Evolutionary conservation across 176 grass and related monocot species (phyloP).

Genomic region (Rhynchospora breviuscula): DNA sequence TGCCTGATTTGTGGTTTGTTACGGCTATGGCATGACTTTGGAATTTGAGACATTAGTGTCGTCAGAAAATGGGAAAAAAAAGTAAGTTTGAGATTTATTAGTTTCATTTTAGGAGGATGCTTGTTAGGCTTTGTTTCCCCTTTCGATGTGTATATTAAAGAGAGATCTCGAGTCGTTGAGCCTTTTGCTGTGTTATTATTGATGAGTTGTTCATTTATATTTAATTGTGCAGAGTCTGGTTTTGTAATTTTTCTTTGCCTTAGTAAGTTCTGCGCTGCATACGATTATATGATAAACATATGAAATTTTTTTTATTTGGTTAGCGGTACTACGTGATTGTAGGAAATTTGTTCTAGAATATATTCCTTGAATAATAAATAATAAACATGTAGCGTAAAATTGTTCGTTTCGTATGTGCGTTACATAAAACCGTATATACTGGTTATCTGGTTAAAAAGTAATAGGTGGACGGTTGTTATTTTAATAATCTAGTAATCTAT

Average conservation of each 20-base stretch:
- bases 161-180: slow-evolving; percentile 19
- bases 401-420: no score
- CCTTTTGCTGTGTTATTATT: neutral
- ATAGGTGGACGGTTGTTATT: neutral
- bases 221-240: neutral
- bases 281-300: neutral
- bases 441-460: no score
- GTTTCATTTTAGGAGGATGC: slow-evolving; percentile 22
- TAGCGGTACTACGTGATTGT: neutral
- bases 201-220: neutral
- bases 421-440: no score
- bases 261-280: neutral
- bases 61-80: neutral
- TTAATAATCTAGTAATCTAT: neutral
- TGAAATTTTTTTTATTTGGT: neutral
- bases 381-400: no score
- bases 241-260: neutral
- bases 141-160: slow-evolving; percentile 44
- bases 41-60: slow-evolving; percentile 16
- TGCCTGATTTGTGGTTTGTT: slow-evolving; percentile 12
- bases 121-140: neutral
- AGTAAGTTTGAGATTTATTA: slow-evolving; percentile 22
- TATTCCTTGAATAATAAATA: no score
- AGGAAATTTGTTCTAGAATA: no score
- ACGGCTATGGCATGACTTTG: slow-evolving; percentile 12